phyloP scores from a whole-genome alignment of 768 basidiomycete species.

The Pholiota molesta region DNA sequence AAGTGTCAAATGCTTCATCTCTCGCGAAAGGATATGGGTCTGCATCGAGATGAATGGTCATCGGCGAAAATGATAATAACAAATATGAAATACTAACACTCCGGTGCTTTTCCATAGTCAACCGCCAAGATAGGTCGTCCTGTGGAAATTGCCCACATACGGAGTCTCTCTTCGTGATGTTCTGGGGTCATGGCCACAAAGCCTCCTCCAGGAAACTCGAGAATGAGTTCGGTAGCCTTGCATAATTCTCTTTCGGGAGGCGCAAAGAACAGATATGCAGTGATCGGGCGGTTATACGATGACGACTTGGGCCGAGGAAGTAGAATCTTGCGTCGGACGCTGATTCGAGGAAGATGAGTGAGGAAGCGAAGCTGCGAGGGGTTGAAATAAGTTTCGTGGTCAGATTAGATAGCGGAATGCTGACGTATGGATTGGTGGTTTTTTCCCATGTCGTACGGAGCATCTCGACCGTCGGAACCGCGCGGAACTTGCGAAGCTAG shows the following conservation, averaged over 20 bases:
- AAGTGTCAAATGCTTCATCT: slow-evolving; percentile 93
- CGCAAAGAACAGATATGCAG: slow-evolving; percentile 81
- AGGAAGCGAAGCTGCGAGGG: slow-evolving; percentile 64
- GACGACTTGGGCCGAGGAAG: slow-evolving; percentile 81
- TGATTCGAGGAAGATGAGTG: slow-evolving; percentile 64
- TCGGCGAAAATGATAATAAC: neutral
- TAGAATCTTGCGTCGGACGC: slow-evolving; percentile 73
- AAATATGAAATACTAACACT: slow-evolving; percentile 59
- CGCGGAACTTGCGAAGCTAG: slow-evolving; percentile 88
- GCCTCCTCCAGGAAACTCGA: slow-evolving; percentile 95
- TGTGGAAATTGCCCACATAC: slow-evolving; percentile 82
- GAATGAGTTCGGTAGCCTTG: slow-evolving; percentile 75
- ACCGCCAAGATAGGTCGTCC: slow-evolving; percentile 81
- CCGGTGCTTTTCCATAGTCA: slow-evolving; percentile 96
- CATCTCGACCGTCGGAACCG: slow-evolving; percentile 96
- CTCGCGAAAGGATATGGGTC: slow-evolving; percentile 98
- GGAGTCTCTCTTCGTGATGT: slow-evolving; percentile 93
- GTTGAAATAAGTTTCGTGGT: slow-evolving; percentile 1
- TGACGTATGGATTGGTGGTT: slow-evolving; percentile 88
- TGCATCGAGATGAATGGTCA: slow-evolving; percentile 29
- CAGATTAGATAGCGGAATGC: slow-evolving; percentile 23
- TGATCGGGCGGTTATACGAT: slow-evolving; percentile 79
- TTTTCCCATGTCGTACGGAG: slow-evolving; percentile 97
- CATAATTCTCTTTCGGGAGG: slow-evolving; percentile 65
- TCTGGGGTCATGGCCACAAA: slow-evolving; percentile 96